Conservation (phyloP, 2,329 filamentous ascomycete genomes). For the Fusarium piperis region DNA sequence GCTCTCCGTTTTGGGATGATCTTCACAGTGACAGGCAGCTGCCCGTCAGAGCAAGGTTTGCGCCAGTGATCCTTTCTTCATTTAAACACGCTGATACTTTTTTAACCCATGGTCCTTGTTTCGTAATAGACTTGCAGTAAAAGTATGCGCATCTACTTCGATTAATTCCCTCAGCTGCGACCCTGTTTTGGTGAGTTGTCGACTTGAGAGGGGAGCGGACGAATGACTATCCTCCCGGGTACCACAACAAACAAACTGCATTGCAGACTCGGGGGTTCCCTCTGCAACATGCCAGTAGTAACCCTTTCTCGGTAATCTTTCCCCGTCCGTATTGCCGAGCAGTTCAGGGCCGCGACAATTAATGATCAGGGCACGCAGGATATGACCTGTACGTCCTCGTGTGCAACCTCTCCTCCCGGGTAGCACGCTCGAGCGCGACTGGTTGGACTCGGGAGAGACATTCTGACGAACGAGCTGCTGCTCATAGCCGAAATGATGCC, state of each 20-base stretch:
- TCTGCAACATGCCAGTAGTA: neutral
- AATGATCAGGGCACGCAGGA: neutral
- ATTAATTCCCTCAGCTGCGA: neutral
- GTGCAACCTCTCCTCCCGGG: neutral
- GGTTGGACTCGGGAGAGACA: slow-evolving; percentile 13
- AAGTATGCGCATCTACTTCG: neutral
- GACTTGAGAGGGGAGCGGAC: neutral
- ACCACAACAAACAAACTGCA: neutral
- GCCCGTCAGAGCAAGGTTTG: neutral
- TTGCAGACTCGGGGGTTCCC: neutral
- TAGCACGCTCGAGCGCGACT: slow-evolving; percentile 17
- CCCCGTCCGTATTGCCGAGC: neutral
- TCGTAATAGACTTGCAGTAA: neutral
- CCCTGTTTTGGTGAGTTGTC: neutral
- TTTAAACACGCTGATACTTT: neutral
- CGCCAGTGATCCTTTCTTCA: neutral
- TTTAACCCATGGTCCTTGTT: neutral
- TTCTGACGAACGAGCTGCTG: slow-evolving; percentile 1
- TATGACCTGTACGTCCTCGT: neutral
- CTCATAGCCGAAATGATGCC: slow-evolving; percentile 6
- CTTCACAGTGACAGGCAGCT: neutral
- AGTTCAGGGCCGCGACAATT: neutral
- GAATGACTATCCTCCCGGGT: neutral
- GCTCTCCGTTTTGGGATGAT: neutral
- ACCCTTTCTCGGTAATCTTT: neutral